phyloP scores from a whole-genome alignment of 2,329 filamentous ascomycete genomes.

The Lachnellula occidentalis region DNA sequence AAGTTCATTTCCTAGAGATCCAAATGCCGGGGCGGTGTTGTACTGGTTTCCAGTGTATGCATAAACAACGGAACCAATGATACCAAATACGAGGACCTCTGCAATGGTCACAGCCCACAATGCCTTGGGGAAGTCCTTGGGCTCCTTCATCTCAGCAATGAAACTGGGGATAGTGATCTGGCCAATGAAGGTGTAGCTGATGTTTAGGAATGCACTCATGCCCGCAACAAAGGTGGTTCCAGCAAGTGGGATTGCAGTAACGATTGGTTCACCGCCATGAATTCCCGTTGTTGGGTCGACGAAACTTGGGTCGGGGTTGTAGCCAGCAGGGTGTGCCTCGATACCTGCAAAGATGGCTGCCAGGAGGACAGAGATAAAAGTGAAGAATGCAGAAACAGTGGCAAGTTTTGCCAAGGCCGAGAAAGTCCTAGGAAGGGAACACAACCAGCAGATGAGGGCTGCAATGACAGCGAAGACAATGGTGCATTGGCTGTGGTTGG shows the following conservation, averaged over 20 bases:
- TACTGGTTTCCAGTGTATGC: constrained; percentile 87
- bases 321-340: constrained; percentile 67
- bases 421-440: constrained; percentile 82
- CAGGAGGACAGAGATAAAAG: constrained; percentile 81
- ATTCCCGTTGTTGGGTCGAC: constrained; percentile 23
- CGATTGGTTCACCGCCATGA: constrained; percentile 54
- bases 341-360: constrained; percentile 78
- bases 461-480: constrained; percentile 73
- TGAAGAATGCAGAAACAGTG: constrained; percentile 76
- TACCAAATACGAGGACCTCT: constrained; percentile 78
- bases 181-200: constrained; percentile 92
- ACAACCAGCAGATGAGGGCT: constrained; percentile 68
- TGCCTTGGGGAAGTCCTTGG: constrained; percentile 84
- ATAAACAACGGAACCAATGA: constrained; percentile 77
- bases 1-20: constrained; percentile 64
- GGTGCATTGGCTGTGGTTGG: constrained; percentile 65
- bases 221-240: constrained; percentile 76
- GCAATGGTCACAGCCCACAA: constrained; percentile 86
- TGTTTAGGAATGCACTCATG: constrained; percentile 89
- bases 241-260: constrained; percentile 59
- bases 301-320: constrained; percentile 44
- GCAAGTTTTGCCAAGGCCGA: constrained; percentile 72
- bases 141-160: constrained; percentile 85
- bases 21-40: constrained; percentile 82
- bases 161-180: constrained; percentile 93